These are phyloP conservation scores for Monoraphidium neglectum DNA, from an alignment of 139 green algal species.

Conservation along the genomic window DNA sequence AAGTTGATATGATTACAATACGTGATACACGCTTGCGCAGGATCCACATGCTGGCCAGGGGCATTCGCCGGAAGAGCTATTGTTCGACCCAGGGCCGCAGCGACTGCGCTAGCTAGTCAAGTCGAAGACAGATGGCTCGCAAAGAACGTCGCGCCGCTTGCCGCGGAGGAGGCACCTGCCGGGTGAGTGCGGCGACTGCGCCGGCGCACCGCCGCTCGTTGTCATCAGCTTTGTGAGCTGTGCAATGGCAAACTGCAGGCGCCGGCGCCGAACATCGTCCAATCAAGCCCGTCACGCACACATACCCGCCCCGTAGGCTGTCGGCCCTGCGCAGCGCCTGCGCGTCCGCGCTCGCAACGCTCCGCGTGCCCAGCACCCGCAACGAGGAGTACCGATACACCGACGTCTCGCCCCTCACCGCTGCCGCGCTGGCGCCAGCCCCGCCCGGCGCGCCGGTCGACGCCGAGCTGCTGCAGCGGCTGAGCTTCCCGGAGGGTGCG, in stretches of 20 bases:
- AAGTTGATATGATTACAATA: no score
- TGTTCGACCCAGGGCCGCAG: neutral
- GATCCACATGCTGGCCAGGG: no score
- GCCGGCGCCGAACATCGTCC: neutral
- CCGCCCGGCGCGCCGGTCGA: constrained; percentile 21
- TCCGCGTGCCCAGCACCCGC: constrained; percentile 77
- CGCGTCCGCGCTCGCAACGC: constrained; percentile 42
- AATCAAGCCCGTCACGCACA: neutral
- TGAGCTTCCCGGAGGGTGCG: constrained; percentile 26
- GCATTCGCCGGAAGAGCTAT: no score
- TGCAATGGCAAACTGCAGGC: neutral
- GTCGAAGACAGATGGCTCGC: neutral
- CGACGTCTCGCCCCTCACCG: constrained; percentile 67
- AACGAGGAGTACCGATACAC: constrained; percentile 91
- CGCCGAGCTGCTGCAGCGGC: neutral
- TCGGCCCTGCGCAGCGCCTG: constrained; percentile 37
- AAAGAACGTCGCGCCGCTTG: neutral
- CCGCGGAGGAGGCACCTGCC: neutral
- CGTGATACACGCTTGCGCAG: no score
- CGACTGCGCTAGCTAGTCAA: neutral
- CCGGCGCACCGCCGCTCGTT: neutral
- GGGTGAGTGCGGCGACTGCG: neutral
- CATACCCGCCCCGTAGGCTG: constrained; percentile 12
- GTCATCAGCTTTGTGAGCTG: neutral
- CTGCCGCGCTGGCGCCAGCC: constrained; percentile 4